Percentiles rank a stretch among this genome's conserved stretches.
Conservation (phyloP, 345 rosid species). For the Kandelia obovata region DNA sequence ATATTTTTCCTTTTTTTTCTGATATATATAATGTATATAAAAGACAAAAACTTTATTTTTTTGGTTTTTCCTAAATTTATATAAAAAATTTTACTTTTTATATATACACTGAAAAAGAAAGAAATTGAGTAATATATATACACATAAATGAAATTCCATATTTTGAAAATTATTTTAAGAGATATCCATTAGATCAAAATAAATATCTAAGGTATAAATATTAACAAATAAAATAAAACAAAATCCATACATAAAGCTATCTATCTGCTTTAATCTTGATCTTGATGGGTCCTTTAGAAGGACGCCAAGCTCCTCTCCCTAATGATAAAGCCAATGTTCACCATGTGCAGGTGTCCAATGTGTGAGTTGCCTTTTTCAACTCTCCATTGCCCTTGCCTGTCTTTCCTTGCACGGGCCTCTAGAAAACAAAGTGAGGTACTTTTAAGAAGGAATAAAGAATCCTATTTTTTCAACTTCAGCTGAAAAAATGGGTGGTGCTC, state of each 20-base stretch:
- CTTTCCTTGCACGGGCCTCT: conserved; percentile 12
- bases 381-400: neutral
- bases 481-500: neutral
- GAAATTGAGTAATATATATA: too few species aligned
- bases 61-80: too few species aligned
- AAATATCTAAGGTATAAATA: too few species aligned
- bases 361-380: conserved; percentile 18
- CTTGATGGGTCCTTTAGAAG: conserved; percentile 4
- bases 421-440: neutral
- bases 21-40: too few species aligned
- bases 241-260: neutral
- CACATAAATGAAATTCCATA: too few species aligned
- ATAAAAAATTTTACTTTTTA: too few species aligned
- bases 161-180: too few species aligned
- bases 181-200: too few species aligned
- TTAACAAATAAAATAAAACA: too few species aligned
- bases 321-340: conserved; percentile 7
- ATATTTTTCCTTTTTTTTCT: too few species aligned
- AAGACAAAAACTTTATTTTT: too few species aligned
- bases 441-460: neutral
- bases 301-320: conserved; percentile 9
- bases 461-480: neutral
- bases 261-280: neutral
- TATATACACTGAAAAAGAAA: too few species aligned
- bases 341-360: conserved; percentile 20